Evolutionary conservation across 1,284 basidiomycete species (phyloP), one percentile per base, ranked within the genome.

Genomic region (Abortiporus biennis): DNA sequence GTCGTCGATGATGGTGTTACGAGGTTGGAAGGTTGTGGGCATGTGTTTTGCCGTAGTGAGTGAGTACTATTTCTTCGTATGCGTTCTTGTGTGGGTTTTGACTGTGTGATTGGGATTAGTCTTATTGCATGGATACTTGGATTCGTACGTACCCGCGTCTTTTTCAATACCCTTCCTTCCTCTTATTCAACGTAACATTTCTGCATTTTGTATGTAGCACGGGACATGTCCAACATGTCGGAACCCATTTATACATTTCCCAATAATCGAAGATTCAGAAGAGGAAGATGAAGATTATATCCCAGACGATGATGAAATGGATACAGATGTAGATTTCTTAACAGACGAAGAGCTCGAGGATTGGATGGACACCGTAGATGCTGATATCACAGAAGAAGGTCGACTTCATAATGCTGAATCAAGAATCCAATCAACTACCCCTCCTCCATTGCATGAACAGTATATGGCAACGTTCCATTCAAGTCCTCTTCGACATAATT

Each of bases 171-270:
- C 9, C 27, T n/a, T n/a, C 8, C 8, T 29, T 9, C n/a, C 27
- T 29, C 27, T n/a, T 29, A 29, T 29, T 8, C n/a, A n/a, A n/a
- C n/a, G n/a, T n/a, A n/a, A n/a, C 20, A 47, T 48, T 29, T 33
- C 21, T 30, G n/a, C 38, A 19, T 32, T 40, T 32, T 19, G 17
- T 34, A 6, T 21, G 16, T 48, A 82, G 80, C 79, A 83, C 52
- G 80, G 81, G n/a, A 83, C 66, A 48, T 85, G 82, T 48, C 82
- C 81, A 9, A 72, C 78, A 6, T 85, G 82, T 55, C 65, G 81
- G 30, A 63, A 75, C 45, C 57, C 63, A 6, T 84, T 84, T 58
- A 62, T 80, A 21, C 68, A 76, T 42, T 68, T 83, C 41, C 60
- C 56, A 13, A 71, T 72, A 1, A 58, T 62, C 4, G 64, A 69